Conservation (phyloP, 768 basidiomycete species). For the Agaricus blazei region DNA sequence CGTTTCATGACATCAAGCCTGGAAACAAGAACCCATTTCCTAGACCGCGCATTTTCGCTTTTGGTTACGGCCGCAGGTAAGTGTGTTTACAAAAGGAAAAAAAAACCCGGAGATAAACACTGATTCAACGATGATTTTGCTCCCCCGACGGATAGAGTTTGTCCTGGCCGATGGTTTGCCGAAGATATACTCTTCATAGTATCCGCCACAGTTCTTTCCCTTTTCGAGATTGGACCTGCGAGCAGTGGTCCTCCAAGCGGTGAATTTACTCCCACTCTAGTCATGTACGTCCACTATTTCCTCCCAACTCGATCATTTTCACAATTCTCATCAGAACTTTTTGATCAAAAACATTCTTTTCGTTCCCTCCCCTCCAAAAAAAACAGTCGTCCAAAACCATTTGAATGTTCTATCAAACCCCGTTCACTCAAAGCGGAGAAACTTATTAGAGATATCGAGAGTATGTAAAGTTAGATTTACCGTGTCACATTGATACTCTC, state of each 20-base stretch:
- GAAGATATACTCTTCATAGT: slow-evolving; percentile 19
- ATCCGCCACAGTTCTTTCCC: slow-evolving; percentile 19
- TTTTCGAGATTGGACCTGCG: slow-evolving; percentile 16
- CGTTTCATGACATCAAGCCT: slow-evolving; percentile 9
- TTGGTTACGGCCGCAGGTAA: slow-evolving; percentile 9
- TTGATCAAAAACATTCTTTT: no score
- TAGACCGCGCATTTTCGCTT: slow-evolving; percentile 1
- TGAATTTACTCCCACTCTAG: slow-evolving; percentile 4
- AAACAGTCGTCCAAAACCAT: slow-evolving; percentile 8
- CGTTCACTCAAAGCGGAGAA: slow-evolving; percentile 1
- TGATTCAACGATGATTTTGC: no score
- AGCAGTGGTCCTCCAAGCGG: background rate
- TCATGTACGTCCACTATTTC: background rate
- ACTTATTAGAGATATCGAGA: slow-evolving; percentile 2
- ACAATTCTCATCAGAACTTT: no score
- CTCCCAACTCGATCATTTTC: no score
- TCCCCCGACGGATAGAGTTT: slow-evolving; percentile 14
- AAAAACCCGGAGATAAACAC: background rate
- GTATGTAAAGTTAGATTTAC: background rate
- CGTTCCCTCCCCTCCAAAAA: background rate
- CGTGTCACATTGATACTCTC: no score
- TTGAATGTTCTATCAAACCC: slow-evolving; percentile 12
- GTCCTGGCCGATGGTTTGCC: slow-evolving; percentile 20
- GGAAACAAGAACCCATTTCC: background rate
- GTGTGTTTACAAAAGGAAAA: background rate